These are phyloP conservation scores for Pythium aquatile DNA, from an alignment of 352 stramenopile genomes.

Conservation along the genomic window DNA sequence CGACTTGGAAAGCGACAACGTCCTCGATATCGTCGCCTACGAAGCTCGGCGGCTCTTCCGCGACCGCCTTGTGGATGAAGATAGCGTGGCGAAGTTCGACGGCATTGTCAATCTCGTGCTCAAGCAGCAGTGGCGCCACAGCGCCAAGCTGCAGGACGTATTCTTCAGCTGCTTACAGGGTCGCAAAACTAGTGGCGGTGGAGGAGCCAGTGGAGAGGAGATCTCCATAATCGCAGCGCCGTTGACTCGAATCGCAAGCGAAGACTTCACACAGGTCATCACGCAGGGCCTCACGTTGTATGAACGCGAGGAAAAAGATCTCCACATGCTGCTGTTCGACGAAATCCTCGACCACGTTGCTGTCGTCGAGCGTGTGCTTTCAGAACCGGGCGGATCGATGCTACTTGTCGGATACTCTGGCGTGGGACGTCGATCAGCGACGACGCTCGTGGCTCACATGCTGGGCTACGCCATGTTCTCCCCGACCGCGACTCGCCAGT, in stretches of 20 bases:
- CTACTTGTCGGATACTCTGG: slow-evolving; percentile 88
- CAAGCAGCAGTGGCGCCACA: slow-evolving; percentile 85
- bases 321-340: slow-evolving; percentile 93
- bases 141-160: slow-evolving; percentile 67
- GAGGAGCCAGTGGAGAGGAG: slow-evolving; percentile 3
- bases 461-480: slow-evolving; percentile 87
- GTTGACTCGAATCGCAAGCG: slow-evolving; percentile 56
- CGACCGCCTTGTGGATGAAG: slow-evolving; percentile 86
- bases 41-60: slow-evolving; percentile 89
- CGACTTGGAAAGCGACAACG: slow-evolving; percentile 84
- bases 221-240: slow-evolving; percentile 28
- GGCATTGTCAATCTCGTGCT: slow-evolving; percentile 77
- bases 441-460: slow-evolving; percentile 87
- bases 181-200: slow-evolving; percentile 32
- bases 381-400: slow-evolving; percentile 81
- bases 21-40: slow-evolving; percentile 91
- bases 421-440: slow-evolving; percentile 84
- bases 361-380: slow-evolving; percentile 88
- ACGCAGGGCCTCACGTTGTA: slow-evolving; percentile 92
- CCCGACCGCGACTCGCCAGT: slow-evolving; percentile 74
- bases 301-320: slow-evolving; percentile 92
- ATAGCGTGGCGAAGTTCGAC: slow-evolving; percentile 83
- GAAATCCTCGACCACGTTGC: slow-evolving; percentile 92
- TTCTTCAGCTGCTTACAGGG: slow-evolving; percentile 87
- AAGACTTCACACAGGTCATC: slow-evolving; percentile 87